Evolutionary conservation across 768 basidiomycete genomes (phyloP).

Genomic region (Pleurotus citrinopileatus): DNA sequence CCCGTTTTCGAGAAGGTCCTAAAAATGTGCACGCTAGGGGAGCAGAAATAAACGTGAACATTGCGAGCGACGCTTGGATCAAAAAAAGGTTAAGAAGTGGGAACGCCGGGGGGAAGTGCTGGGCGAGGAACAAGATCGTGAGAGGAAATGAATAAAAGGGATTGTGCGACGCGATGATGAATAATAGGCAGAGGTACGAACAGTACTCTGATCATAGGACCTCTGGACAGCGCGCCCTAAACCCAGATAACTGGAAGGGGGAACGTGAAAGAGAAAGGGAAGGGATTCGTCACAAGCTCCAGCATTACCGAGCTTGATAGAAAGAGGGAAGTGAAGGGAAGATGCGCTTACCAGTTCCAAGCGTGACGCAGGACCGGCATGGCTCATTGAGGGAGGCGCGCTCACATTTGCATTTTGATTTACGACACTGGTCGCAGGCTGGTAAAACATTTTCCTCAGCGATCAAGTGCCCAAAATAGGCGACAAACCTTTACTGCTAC

Average conservation of each 20-base stretch:
- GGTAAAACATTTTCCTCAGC: constrained; percentile 7
- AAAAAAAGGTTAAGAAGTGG: constrained; percentile 13
- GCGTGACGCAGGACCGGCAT: constrained; percentile 75
- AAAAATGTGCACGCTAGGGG: constrained; percentile 70
- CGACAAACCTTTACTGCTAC: constrained; percentile 71
- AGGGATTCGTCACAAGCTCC: background rate
- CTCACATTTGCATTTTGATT: constrained; percentile 90
- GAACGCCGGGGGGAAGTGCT: constrained; percentile 5
- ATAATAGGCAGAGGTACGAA: constrained; percentile 9
- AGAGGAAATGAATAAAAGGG: constrained; percentile 11
- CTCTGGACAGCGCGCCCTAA: constrained; percentile 7
- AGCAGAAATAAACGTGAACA: constrained; percentile 12
- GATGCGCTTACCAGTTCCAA: constrained; percentile 57
- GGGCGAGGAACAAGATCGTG: constrained; percentile 8
- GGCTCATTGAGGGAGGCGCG: constrained; percentile 55
- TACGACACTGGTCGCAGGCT: constrained; percentile 90
- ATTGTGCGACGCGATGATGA: constrained; percentile 8
- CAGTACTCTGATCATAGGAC: constrained; percentile 3
- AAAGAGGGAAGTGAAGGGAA: constrained; percentile 4
- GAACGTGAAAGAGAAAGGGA: constrained; percentile 5
- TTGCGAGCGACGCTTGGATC: constrained; percentile 2
- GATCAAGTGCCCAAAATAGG: background rate
- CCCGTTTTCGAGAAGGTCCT: constrained; percentile 78
- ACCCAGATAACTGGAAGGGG: constrained; percentile 4
- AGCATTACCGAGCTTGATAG: background rate